Conservation (phyloP, 768 basidiomycete genomes). For the Leccinum pellstonianum region DNA sequence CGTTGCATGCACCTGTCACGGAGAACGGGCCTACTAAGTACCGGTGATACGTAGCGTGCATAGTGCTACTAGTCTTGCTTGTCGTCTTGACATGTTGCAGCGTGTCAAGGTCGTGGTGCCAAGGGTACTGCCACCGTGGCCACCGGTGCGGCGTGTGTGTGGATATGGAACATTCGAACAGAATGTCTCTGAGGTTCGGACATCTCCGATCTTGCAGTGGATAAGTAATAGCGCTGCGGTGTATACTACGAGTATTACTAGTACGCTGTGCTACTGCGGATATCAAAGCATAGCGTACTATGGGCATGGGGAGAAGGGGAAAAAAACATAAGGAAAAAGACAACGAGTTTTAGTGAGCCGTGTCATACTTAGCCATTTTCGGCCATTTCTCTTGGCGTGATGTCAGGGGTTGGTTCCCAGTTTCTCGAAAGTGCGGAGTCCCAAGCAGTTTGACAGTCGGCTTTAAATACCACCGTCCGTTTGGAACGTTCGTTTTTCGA, state of each 20-base stretch:
- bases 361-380: constrained; percentile 16
- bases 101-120: background rate
- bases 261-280: background rate
- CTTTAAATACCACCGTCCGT: constrained; percentile 10
- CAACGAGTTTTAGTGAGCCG: background rate
- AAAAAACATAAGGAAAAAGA: background rate
- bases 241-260: background rate
- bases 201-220: constrained; percentile 10
- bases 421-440: constrained; percentile 1
- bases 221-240: background rate
- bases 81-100: background rate
- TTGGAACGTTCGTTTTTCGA: background rate
- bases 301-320: background rate
- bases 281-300: background rate
- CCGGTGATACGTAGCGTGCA: background rate
- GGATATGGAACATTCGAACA: constrained; percentile 30
- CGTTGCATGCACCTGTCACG: background rate
- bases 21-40: background rate
- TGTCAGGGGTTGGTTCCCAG: background rate
- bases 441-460: background rate
- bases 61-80: background rate
- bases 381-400: background rate
- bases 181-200: constrained; percentile 18
- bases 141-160: constrained; percentile 3
- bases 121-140: background rate